Conservation (phyloP, 116 monocot species). For the Dioscorea cayenensis region DNA sequence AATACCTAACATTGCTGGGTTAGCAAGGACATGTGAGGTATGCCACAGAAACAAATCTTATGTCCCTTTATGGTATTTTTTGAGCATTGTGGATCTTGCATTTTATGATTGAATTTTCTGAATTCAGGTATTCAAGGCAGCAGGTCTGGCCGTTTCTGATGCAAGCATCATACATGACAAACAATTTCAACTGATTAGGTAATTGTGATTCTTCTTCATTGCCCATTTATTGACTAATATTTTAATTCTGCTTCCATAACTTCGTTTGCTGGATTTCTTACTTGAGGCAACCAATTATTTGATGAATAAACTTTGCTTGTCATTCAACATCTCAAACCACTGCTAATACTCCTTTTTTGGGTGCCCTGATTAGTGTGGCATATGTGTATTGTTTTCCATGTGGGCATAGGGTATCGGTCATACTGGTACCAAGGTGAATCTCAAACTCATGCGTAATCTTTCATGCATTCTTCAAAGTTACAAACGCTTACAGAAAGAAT, state of each 20-base stretch:
- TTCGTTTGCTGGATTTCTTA: background rate
- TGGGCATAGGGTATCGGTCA: no score
- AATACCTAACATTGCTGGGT: constrained; percentile 94
- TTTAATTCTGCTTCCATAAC: background rate
- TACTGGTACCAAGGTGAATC: no score
- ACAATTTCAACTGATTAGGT: constrained; percentile 97
- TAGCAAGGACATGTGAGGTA: constrained; percentile 95
- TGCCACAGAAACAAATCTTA: background rate
- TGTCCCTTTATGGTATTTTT: background rate
- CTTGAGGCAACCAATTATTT: background rate
- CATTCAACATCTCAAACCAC: background rate
- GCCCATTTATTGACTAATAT: background rate
- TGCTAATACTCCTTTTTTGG: background rate
- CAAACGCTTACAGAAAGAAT: no score
- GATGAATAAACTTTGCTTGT: background rate
- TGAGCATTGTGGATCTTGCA: background rate
- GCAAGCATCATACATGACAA: constrained; percentile 69
- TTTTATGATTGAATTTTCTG: background rate
- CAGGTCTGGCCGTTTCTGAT: constrained; percentile 71
- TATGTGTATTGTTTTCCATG: no score
- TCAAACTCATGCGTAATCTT: no score
- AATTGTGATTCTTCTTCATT: background rate
- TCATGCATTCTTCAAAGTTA: no score
- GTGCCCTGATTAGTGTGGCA: background rate
- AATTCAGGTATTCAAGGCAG: constrained; percentile 68